Percentiles rank a stretch among this genome's conserved stretches.
Conservation (phyloP, 805 yeast species). For the Candida adriatica region DNA sequence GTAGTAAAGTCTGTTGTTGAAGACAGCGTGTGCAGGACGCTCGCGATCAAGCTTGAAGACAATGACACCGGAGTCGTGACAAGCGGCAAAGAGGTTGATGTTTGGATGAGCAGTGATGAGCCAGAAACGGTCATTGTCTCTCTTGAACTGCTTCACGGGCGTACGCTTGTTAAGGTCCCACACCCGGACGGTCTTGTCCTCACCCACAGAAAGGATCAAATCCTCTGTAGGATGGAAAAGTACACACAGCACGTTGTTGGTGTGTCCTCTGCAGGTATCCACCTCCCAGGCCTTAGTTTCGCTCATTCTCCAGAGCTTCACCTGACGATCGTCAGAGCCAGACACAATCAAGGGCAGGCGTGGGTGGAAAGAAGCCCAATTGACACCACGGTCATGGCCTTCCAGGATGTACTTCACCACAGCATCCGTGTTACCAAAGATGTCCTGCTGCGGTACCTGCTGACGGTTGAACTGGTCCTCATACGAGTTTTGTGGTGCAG, state of each 20-base stretch:
- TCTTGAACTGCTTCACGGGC: constrained; percentile 87
- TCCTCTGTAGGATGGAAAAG: constrained; percentile 93
- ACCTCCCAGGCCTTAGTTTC: constrained; percentile 99
- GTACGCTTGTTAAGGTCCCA: constrained; percentile 96
- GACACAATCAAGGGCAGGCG: constrained; percentile 90
- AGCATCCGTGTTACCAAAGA: constrained; percentile 91
- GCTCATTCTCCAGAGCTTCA: constrained; percentile 95
- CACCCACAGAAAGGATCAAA: constrained; percentile 86
- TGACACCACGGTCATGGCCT: constrained; percentile 98
- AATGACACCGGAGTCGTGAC: constrained; percentile 97
- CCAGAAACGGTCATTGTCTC: constrained; percentile 96
- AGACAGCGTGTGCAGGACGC: constrained; percentile 80
- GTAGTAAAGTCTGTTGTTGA: constrained; percentile 68
- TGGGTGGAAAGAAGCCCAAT: constrained; percentile 98
- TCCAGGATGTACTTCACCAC: constrained; percentile 92
- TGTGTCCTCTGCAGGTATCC: constrained; percentile 96
- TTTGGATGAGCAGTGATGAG: constrained; percentile 80
- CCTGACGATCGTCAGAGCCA: constrained; percentile 92
- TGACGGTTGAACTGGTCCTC: constrained; percentile 40
- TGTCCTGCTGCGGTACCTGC: constrained; percentile 79
- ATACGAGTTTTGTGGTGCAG: constrained; percentile 60
- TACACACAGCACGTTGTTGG: constrained; percentile 84
- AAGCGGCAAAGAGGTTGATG: constrained; percentile 90
- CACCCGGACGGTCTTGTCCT: constrained; percentile 91
- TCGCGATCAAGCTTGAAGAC: constrained; percentile 96